Evolutionary conservation across 1,284 basidiomycete genomes (phyloP).

Genomic region (Malassezia brasiliensis): DNA sequence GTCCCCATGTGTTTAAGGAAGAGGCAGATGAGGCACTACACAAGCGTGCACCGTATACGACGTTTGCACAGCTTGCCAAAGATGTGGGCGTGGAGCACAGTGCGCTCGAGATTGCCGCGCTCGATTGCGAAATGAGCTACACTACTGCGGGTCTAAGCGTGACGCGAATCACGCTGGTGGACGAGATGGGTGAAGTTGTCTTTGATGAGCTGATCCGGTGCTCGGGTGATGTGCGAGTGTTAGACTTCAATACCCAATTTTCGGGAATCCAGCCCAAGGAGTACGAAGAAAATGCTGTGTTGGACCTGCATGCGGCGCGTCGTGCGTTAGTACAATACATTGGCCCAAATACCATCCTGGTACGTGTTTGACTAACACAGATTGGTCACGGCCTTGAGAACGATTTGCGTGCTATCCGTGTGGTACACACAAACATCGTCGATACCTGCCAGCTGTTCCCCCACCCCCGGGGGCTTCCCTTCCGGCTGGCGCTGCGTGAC

Average conservation of each 20-base stretch:
- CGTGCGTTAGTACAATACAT: conserved; percentile 29
- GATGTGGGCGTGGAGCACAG: neutral
- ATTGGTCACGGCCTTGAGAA: conserved; percentile 45
- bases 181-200: conserved; percentile 32
- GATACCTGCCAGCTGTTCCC: conserved; percentile 40
- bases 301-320: conserved; percentile 25
- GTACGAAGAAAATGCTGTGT: conserved; percentile 24
- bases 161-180: conserved; percentile 39
- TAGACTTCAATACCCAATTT: conserved; percentile 44
- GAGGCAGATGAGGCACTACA: conserved; percentile 28
- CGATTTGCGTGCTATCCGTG: conserved; percentile 35
- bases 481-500: conserved; percentile 33
- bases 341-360: conserved; percentile 30
- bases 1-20: conserved; percentile 45
- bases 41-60: conserved; percentile 31
- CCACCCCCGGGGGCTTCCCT: conserved; percentile 39
- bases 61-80: conserved; percentile 18
- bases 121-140: conserved; percentile 44
- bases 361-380: conserved; percentile 6
- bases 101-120: conserved; percentile 31
- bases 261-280: conserved; percentile 35
- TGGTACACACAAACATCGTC: conserved; percentile 33
- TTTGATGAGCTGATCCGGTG: conserved; percentile 34
- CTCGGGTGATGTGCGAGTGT: conserved; percentile 18
- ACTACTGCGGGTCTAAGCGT: conserved; percentile 40